These are phyloP conservation scores for Cadophora luteo-olivacea DNA, from an alignment of 2,329 filamentous ascomycete genomes.

Conservation along the genomic window DNA sequence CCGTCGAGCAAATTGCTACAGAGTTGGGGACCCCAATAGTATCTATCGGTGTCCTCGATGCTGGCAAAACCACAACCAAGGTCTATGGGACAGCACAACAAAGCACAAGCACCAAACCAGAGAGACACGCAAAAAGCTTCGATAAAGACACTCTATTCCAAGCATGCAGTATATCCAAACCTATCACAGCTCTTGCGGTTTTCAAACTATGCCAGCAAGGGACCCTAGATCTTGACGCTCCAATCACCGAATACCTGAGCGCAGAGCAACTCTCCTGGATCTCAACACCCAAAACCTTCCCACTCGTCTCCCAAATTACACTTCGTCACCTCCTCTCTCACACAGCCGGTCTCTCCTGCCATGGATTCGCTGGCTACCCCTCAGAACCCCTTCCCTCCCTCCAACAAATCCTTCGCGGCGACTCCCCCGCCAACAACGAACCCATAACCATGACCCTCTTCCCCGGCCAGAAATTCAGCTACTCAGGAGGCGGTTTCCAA, in stretches of 20 bases:
- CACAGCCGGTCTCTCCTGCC: constrained; percentile 25
- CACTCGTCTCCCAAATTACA: constrained; percentile 19
- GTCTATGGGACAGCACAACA: neutral
- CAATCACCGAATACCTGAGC: constrained; percentile 17
- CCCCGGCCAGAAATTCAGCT: constrained; percentile 24
- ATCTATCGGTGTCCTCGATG: constrained; percentile 14
- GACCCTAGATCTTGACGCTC: constrained; percentile 18
- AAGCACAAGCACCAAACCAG: neutral
- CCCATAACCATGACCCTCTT: constrained; percentile 6
- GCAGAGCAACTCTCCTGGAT: constrained; percentile 15
- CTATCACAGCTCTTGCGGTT: constrained; percentile 20
- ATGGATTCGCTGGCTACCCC: constrained; percentile 8
- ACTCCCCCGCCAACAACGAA: constrained; percentile 20
- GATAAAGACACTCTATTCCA: constrained; percentile 27
- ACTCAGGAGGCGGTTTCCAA: constrained; percentile 26
- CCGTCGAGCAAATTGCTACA: constrained; percentile 3
- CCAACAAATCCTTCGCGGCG: constrained; percentile 21
- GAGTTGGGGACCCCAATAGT: constrained; percentile 10
- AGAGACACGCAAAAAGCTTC: neutral
- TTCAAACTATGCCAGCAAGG: constrained; percentile 23
- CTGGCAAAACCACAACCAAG: constrained; percentile 10
- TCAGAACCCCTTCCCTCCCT: constrained; percentile 1
- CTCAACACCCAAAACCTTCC: constrained; percentile 19
- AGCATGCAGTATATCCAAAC: constrained; percentile 28
- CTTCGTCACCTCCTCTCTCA: constrained; percentile 26